Evolutionary conservation across 495 filamentous ascomycete genomes (phyloP).

Genomic region (Daldinia childiae): DNA sequence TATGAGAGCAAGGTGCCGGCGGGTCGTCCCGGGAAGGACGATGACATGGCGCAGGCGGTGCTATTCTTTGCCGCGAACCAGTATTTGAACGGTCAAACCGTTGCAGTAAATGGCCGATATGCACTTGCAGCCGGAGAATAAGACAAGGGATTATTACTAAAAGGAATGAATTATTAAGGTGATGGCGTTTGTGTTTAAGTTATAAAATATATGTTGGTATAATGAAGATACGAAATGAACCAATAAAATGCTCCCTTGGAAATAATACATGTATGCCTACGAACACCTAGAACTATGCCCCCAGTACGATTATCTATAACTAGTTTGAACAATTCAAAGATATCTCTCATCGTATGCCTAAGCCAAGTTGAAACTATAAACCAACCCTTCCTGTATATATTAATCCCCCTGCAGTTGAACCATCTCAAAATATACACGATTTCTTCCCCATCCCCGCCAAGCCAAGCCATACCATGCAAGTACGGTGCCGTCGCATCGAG

Average conservation of each 20-base stretch:
- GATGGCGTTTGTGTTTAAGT: background rate
- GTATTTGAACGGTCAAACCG: slow-evolving; percentile 75
- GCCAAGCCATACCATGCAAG: background rate
- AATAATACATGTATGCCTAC: background rate
- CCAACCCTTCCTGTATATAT: background rate
- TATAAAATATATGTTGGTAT: background rate
- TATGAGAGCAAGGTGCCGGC: slow-evolving; percentile 68
- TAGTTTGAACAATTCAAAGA: background rate
- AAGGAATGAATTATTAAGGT: background rate
- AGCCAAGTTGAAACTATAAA: background rate
- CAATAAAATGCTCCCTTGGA: background rate
- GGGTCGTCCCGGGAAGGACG: slow-evolving; percentile 70
- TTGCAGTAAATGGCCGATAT: slow-evolving; percentile 73
- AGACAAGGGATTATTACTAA: background rate
- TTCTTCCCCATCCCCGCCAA: background rate
- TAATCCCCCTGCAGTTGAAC: no score
- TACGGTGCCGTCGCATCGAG: slow-evolving; percentile 3
- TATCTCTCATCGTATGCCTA: background rate
- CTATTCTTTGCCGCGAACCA: slow-evolving; percentile 71
- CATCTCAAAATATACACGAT: no score
- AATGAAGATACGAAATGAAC: background rate
- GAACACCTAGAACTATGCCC: background rate
- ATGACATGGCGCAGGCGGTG: slow-evolving; percentile 76
- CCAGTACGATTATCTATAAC: background rate
- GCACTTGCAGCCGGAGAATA: slow-evolving; percentile 40